These are phyloP conservation scores for Leptographium flavum DNA, from an alignment of 2,329 filamentous ascomycete genomes.

Conservation along the genomic window DNA sequence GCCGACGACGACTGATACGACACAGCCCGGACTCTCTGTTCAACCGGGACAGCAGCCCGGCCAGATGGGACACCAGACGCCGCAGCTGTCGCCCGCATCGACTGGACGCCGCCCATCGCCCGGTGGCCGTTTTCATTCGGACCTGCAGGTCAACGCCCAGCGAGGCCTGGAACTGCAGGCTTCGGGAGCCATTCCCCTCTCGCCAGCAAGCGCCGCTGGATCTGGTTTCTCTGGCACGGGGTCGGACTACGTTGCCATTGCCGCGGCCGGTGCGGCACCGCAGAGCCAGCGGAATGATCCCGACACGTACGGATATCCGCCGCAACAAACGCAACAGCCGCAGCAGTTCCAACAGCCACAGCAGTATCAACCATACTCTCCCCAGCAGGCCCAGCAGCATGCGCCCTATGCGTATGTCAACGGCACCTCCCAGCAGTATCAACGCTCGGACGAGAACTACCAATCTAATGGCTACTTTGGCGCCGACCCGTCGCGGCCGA, in stretches of 20 bases:
- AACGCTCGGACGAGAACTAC: not conserved
- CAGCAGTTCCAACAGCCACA: not conserved
- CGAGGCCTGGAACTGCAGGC: conserved; percentile 75
- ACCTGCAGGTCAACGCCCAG: conserved; percentile 66
- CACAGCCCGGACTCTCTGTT: too few relatives aligned
- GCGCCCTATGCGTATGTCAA: not conserved
- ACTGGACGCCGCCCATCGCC: conserved; percentile 59
- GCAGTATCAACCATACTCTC: not conserved
- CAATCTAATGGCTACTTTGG: not conserved
- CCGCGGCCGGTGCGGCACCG: conserved; percentile 41
- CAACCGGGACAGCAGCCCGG: not conserved
- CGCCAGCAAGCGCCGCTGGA: conserved; percentile 62
- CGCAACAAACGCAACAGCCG: not conserved
- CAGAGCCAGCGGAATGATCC: conserved; percentile 21
- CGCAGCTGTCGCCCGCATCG: conserved; percentile 30
- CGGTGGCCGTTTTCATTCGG: conserved; percentile 94
- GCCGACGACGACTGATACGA: too few relatives aligned
- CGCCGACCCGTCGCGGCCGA: not conserved
- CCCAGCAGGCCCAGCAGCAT: not conserved
- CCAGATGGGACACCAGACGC: not conserved
- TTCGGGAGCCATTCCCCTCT: conserved; percentile 34
- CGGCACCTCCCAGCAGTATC: not conserved
- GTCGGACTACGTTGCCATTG: conserved; percentile 32
- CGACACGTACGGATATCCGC: not conserved
- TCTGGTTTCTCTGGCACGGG: conserved; percentile 39